These are phyloP conservation scores for Plectosphaerella plurivora DNA, from an alignment of 2,329 filamentous ascomycete genomes.

Conservation along the genomic window DNA sequence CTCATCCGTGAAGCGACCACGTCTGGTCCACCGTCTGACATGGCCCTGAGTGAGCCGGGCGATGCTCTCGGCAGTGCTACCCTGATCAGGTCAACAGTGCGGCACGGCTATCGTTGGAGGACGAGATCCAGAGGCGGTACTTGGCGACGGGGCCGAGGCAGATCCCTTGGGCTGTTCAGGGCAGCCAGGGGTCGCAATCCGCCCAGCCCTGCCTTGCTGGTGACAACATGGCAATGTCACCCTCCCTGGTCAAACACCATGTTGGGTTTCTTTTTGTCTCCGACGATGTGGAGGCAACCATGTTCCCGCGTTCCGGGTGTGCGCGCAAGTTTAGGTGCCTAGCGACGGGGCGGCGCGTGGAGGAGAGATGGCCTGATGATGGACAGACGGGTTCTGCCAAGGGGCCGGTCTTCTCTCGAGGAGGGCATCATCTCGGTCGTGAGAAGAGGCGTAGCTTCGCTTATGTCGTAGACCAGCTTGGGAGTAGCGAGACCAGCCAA, in stretches of 20 bases:
- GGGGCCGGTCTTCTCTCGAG: too few relatives aligned
- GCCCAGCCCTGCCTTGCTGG: background rate
- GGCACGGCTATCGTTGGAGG: background rate
- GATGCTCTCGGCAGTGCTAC: background rate
- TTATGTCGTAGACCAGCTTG: too few relatives aligned
- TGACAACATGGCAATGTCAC: background rate
- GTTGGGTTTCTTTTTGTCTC: background rate
- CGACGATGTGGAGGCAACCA: background rate
- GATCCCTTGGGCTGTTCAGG: background rate
- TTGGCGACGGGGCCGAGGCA: background rate
- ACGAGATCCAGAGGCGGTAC: background rate
- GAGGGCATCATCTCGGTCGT: too few relatives aligned
- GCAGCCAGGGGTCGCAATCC: background rate
- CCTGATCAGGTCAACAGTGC: background rate
- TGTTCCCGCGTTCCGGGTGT: background rate
- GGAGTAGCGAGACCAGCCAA: too few relatives aligned
- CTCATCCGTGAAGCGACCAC: too few relatives aligned
- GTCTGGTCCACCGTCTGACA: too few relatives aligned
- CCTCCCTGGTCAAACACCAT: background rate
- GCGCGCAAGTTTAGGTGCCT: background rate
- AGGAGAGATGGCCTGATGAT: background rate
- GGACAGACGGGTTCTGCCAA: background rate
- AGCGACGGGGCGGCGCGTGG: too few relatives aligned
- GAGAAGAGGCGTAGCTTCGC: too few relatives aligned
- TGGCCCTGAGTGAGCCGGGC: background rate